Evolutionary conservation across 768 basidiomycete genomes (phyloP), one percentile per base, ranked within the genome.

Genomic region (Mycena haematopus): DNA sequence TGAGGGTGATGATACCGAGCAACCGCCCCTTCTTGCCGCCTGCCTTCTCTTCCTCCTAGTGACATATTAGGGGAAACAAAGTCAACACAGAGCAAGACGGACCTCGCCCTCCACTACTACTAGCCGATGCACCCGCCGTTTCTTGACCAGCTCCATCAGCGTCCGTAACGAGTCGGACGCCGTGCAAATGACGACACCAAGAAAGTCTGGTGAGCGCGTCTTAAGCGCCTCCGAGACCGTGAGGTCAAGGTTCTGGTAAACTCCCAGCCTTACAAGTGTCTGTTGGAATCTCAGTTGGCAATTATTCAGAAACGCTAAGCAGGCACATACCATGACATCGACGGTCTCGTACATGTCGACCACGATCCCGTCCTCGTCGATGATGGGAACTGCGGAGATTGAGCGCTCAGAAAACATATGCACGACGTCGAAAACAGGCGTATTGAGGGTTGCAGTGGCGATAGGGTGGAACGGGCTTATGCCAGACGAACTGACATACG

Each of bases 261-360:
- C 93, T 46, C 96, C 96, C 49, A 94, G 84, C 40, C 95, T 89
- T 45, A 99, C 95, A 29, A 99, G 88, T 8, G 95, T 97, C 95
- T 99, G 44, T 60, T 67, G 50, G n/a, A 13, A 31, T 53, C 24
- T n/a, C 9, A 15, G 27, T 31, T 3, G 29, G 50, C 21, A 35
- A 42, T 29, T 1, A 24, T 33, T 21, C n/a, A 6, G 49, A 1
- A 24, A 24, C 35, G 3, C 8, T 0, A 31, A 35, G 13, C 21
- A 24, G 33, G n/a, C 42, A 22, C 90, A 70, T 75, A 97, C 96
- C 64, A 99, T 96, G 52, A 99, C 96, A 80, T 99, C 97, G 24
- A 99, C 97, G 6, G 97, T 98, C 77, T 99, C 97, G 73, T 98
- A 99, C 51, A 99, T 77, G 73, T 99, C 96, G 66, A 99, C 84